Base-by-base conservation (phyloP, 1,284 basidiomycete genomes). In the Spongispora temasekensis region DNA sequence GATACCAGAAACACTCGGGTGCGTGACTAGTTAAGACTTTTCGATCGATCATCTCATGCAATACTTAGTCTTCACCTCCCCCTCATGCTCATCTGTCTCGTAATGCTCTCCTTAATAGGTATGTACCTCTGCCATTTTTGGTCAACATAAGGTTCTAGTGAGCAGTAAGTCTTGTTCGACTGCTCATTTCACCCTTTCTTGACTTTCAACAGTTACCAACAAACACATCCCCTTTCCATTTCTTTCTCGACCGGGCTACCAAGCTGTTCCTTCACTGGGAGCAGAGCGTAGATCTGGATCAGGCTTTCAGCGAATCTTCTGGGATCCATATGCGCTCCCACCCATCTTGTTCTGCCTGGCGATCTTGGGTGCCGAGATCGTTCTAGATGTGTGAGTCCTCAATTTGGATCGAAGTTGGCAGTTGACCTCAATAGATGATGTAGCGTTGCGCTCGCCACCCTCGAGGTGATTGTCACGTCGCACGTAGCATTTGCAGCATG, bases 401-500 rank as follows among this genome's bases (percentile, higher is more conserved):
- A 23, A 23, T 25, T 40, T 44, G n/a, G n/a, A n/a, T n/a, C n/a
- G n/a, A n/a, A n/a, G n/a, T n/a, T n/a, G n/a, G n/a, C n/a, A n/a
- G n/a, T n/a, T n/a, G n/a, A n/a, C n/a, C n/a, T n/a, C n/a, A n/a
- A n/a, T n/a, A n/a, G n/a, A n/a, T n/a, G n/a, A n/a, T n/a, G n/a
- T 27, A 94, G 97, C 75, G 83, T 95, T 19, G 73, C 87, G 5
- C 79, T 96, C 30, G 93, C 95, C 0, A 81, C 85, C 8, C 64
- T 89, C 6, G 86, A 94, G 61, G 89, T 94, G 0, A 72, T 89
- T 7, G 77, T 91, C 13, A 95, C 94, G 9, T 91, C 90, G 72
- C 84, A 86, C 48, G 81, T 96, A 30, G 89, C 94, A 0, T 96
- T 94, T 72, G 85, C 87, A 1, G 88, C 93, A 0, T 92, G 88